phyloP scores from a whole-genome alignment of 441 rosid species.

The Arabidopsis hybrid region DNA sequence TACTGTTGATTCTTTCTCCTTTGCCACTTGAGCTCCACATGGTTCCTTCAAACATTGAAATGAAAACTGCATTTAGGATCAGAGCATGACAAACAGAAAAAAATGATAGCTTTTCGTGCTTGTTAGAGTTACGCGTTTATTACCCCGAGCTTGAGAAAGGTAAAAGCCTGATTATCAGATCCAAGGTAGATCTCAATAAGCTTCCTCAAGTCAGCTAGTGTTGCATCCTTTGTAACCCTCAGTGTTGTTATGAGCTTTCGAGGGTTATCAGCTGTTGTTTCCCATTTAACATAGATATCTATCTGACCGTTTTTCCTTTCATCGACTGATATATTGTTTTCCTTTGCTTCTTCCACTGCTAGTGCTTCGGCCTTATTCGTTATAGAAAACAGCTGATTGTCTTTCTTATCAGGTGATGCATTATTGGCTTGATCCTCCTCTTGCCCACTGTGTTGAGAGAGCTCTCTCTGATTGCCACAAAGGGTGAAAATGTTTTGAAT shows the following conservation, averaged over 20 bases:
- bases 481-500: slow-evolving; percentile 91
- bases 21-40: slow-evolving; percentile 54
- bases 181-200: slow-evolving; percentile 73
- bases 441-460: slow-evolving; percentile 63
- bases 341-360: slow-evolving; percentile 52
- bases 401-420: slow-evolving; percentile 45
- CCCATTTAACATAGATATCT: slow-evolving; percentile 72
- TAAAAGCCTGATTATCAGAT: slow-evolving; percentile 59
- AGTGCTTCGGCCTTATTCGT: slow-evolving; percentile 30
- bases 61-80: slow-evolving; percentile 23
- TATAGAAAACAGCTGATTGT: slow-evolving; percentile 36
- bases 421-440: slow-evolving; percentile 44
- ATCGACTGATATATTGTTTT: slow-evolving; percentile 53
- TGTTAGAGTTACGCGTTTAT: slow-evolving; percentile 8
- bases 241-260: slow-evolving; percentile 64
- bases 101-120: slow-evolving; percentile 7
- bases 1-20: slow-evolving; percentile 60
- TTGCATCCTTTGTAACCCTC: slow-evolving; percentile 60
- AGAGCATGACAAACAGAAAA: slow-evolving; percentile 5
- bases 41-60: slow-evolving; percentile 61
- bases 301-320: slow-evolving; percentile 48
- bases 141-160: slow-evolving; percentile 72
- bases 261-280: slow-evolving; percentile 58
- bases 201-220: slow-evolving; percentile 75
- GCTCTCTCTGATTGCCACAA: slow-evolving; percentile 91